Conservation (phyloP, 805 yeast species). For the Myxozyma melibiosi region DNA sequence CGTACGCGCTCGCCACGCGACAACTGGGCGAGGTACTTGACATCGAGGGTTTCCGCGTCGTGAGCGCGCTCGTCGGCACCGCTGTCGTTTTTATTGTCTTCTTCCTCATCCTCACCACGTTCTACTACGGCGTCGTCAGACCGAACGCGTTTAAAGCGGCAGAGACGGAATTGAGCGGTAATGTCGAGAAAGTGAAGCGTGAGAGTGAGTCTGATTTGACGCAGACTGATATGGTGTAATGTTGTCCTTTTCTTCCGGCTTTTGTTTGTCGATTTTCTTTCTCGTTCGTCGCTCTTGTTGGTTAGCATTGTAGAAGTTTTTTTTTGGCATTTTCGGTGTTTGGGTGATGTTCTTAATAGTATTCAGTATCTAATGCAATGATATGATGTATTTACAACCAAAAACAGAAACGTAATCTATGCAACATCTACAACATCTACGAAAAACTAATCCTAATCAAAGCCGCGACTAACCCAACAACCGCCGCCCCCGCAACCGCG, state of each 20-base stretch:
- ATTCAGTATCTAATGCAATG: neutral
- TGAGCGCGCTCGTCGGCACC: slow-evolving; percentile 63
- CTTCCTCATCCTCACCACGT: slow-evolving; percentile 17
- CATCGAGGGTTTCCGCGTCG: slow-evolving; percentile 59
- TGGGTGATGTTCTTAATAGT: neutral
- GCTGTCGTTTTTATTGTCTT: slow-evolving; percentile 47
- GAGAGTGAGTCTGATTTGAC: neutral
- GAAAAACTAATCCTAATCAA: neutral
- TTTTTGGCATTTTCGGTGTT: neutral
- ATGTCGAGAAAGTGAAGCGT: too few species aligned
- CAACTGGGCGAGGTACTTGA: slow-evolving; percentile 55
- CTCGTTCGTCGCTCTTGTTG: neutral
- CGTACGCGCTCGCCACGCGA: slow-evolving; percentile 64
- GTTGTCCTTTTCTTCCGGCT: neutral
- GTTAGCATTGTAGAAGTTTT: neutral
- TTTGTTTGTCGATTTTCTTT: neutral
- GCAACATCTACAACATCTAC: neutral
- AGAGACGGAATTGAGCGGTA: slow-evolving; percentile 18
- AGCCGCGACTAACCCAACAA: slow-evolving; percentile 2
- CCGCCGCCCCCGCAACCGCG: slow-evolving; percentile 20
- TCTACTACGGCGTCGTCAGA: slow-evolving; percentile 19
- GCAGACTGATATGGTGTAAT: neutral
- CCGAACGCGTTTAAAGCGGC: slow-evolving; percentile 10
- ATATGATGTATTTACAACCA: neutral
- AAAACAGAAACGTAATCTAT: too few species aligned